phyloP scores from a whole-genome alignment of 2,329 filamentous ascomycete species.

The Gremmenia infestans region DNA sequence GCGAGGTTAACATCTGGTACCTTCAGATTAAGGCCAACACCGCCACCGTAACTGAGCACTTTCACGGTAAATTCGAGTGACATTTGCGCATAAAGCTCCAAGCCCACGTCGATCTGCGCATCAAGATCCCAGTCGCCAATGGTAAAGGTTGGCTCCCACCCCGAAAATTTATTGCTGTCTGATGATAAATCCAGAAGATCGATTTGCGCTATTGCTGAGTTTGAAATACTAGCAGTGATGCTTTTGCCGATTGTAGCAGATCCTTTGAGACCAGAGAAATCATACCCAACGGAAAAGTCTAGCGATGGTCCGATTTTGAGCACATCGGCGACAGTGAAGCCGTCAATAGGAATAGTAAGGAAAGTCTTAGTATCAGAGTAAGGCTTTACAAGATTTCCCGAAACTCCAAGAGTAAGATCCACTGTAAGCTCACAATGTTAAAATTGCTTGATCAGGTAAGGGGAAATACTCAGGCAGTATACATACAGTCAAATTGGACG shows the following conservation, averaged over 20 bases:
- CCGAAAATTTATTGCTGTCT: background rate
- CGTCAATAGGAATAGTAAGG: background rate
- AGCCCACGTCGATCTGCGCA: constrained; percentile 2
- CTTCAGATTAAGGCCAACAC: constrained; percentile 1
- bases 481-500: background rate
- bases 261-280: background rate
- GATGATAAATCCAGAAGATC: background rate
- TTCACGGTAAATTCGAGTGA: constrained; percentile 1
- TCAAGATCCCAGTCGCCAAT: background rate
- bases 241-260: background rate
- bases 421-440: background rate
- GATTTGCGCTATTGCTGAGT: background rate
- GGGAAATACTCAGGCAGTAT: no score
- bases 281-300: constrained; percentile 4
- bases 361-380: background rate
- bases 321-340: background rate
- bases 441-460: no score
- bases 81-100: background rate
- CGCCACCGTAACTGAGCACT: background rate
- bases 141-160: constrained; percentile 4
- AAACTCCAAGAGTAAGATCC: constrained; percentile 3
- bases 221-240: background rate
- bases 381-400: background rate
- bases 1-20: constrained; percentile 3
- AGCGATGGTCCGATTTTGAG: constrained; percentile 4